Conservation (phyloP, 768 basidiomycete genomes). For the Cantharellus anzutake region DNA sequence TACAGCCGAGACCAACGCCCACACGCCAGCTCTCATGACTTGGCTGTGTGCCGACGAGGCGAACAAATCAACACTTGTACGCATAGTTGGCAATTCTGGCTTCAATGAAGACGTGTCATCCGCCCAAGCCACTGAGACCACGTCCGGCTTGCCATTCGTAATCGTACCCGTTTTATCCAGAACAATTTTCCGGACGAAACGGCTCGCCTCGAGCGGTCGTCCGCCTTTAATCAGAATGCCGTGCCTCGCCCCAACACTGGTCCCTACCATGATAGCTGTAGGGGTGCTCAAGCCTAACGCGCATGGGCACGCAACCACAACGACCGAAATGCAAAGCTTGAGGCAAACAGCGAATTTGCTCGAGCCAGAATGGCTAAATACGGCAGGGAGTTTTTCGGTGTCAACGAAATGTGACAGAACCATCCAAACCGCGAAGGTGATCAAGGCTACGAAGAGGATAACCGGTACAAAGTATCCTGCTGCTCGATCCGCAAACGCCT, state of each 20-base stretch:
- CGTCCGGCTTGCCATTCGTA: constrained; percentile 81
- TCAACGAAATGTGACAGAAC: constrained; percentile 38
- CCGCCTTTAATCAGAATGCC: constrained; percentile 98
- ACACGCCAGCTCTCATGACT: constrained; percentile 37
- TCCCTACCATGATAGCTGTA: constrained; percentile 98
- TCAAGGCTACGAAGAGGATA: constrained; percentile 60
- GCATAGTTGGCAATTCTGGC: constrained; percentile 14
- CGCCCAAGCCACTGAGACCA: constrained; percentile 61
- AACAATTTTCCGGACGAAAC: constrained; percentile 58
- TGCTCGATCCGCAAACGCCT: constrained; percentile 85
- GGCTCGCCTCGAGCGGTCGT: constrained; percentile 80
- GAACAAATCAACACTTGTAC: constrained; percentile 9
- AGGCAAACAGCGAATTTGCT: constrained; percentile 80
- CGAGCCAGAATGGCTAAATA: constrained; percentile 73
- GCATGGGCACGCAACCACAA: constrained; percentile 97
- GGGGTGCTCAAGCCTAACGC: constrained; percentile 92
- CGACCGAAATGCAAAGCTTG: constrained; percentile 92
- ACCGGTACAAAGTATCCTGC: constrained; percentile 91
- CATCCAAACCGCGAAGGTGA: constrained; percentile 80
- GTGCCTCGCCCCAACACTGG: constrained; percentile 89
- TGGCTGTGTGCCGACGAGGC: constrained; percentile 37
- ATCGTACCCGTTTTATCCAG: constrained; percentile 97
- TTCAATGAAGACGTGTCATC: constrained; percentile 13
- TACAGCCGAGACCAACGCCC: constrained; percentile 69
- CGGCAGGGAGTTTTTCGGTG: constrained; percentile 45